Base-by-base conservation (phyloP, 495 filamentous ascomycete genomes). In the Tuber indicum region DNA sequence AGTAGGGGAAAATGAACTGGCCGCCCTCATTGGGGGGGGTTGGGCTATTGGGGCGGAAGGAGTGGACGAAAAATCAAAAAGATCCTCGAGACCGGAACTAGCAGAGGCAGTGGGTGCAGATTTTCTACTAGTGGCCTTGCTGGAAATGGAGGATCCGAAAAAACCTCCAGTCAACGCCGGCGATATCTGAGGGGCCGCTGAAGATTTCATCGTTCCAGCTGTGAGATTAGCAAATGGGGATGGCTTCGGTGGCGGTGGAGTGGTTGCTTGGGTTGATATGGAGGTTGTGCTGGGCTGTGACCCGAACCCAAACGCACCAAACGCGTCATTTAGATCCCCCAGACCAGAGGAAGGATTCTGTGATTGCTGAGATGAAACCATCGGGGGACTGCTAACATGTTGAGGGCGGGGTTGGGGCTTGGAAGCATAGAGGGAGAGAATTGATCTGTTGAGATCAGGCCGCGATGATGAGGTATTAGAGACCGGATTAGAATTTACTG, bases 401-500 rank as follows among this genome's bases (percentile, higher is more conserved):
- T 89, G 89, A 16, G 87, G 87, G 79, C 91, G 91, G 58, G 90
- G 88, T 76, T 89, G 88, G 26, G 91, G 92, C 62, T 92, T 91
- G 62, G 94, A 93, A 49, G 96, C 92, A 83, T 99, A 99, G 12
- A 99, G 87, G 3, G 96, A 98, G 17, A 99, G 86, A 75, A 99
- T 99, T 19, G 95, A 98, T 84, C 97, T 94, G 84, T 98, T 98
- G 58, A 99, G 86, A 84, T 99, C 96, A 2, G 96, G 95, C 58
- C 96, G 88, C 66, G 94, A 97, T 79, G 81, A 81, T 32, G 76
- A 69, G 6, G 75, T 77, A 42, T 74, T 80, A 42, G 74, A 78
- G 49, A 82, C 78, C 19, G 82, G 81, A 72, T 83, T 79, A 16
- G 82, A 81, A 62, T 78, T 83, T 42, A 83, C 79, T 3, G 82